phyloP scores from a whole-genome alignment of 177 flowering plant genomes.

The Vitis hybrid region DNA sequence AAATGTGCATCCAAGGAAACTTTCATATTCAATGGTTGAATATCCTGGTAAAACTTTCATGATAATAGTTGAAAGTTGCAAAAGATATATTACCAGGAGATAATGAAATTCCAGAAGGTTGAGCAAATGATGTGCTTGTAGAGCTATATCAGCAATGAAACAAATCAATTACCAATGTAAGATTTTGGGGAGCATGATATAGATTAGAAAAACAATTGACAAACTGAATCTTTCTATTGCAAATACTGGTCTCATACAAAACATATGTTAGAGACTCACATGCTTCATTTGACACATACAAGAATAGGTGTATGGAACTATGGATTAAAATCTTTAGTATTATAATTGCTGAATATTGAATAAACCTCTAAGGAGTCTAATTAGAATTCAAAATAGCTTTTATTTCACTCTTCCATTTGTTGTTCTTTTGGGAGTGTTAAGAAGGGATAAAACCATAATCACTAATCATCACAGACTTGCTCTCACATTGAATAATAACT shows the following conservation, averaged over 20 bases:
- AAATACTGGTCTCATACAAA: neutral
- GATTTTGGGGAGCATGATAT: neutral
- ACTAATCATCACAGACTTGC: no score
- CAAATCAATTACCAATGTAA: conserved; percentile 14
- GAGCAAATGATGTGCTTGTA: conserved; percentile 82
- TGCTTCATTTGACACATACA: no score
- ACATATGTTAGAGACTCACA: neutral
- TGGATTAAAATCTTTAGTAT: no score
- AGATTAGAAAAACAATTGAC: neutral
- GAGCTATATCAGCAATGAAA: conserved; percentile 46
- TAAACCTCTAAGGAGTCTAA: neutral
- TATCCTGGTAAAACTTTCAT: neutral
- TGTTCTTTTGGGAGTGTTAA: no score
- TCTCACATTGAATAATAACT: no score
- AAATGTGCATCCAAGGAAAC: conserved; percentile 7
- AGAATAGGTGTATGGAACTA: no score
- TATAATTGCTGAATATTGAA: no score
- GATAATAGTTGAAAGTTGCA: neutral
- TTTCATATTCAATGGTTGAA: neutral
- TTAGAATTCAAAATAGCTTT: no score
- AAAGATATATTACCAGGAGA: conserved; percentile 61
- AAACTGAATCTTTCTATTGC: neutral
- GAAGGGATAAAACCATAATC: no score
- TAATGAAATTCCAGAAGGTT: conserved; percentile 92
- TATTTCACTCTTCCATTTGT: no score